A percentile compares a stretch with the other conserved stretches of the same genome.
phyloP scores from a whole-genome alignment of 2,329 filamentous ascomycete species.

The Madurella mycetomatis region DNA sequence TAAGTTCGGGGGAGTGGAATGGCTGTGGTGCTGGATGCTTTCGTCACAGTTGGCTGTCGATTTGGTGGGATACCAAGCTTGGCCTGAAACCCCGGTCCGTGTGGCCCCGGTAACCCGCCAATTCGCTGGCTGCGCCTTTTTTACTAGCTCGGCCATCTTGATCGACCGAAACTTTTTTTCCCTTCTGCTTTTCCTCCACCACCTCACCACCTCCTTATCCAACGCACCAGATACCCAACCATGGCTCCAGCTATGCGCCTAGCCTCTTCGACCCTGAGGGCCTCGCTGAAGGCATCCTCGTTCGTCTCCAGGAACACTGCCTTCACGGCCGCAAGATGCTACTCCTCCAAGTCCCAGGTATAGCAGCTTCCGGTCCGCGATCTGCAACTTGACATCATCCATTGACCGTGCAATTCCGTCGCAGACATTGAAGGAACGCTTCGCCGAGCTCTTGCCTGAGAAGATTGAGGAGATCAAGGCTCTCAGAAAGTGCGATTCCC shows the following conservation, averaged over 20 bases:
- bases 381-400: constrained; percentile 23
- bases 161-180: constrained; percentile 31
- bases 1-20: neutral
- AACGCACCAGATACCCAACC: constrained; percentile 37
- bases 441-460: constrained; percentile 89
- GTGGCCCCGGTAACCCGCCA: constrained; percentile 12
- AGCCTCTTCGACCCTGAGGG: constrained; percentile 75
- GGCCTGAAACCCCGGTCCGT: constrained; percentile 5
- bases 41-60: neutral
- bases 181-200: constrained; percentile 35
- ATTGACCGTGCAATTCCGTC: constrained; percentile 23
- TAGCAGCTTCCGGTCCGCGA: constrained; percentile 24
- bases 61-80: neutral
- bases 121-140: constrained; percentile 33
- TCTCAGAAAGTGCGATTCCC: constrained; percentile 74
- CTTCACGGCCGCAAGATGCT: constrained; percentile 82
- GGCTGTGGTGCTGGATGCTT: neutral
- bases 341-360: constrained; percentile 91
- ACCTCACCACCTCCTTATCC: constrained; percentile 34
- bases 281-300: constrained; percentile 63
- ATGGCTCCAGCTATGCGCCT: constrained; percentile 85
- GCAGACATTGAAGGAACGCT: constrained; percentile 95
- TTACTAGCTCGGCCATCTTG: constrained; percentile 26
- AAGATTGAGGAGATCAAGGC: constrained; percentile 99
- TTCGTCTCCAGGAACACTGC: constrained; percentile 65